Evolutionary conservation across 805 yeast species (phyloP), one percentile per base, ranked within the genome.

Genomic region (Zygosaccharomyces gambellarensis): DNA sequence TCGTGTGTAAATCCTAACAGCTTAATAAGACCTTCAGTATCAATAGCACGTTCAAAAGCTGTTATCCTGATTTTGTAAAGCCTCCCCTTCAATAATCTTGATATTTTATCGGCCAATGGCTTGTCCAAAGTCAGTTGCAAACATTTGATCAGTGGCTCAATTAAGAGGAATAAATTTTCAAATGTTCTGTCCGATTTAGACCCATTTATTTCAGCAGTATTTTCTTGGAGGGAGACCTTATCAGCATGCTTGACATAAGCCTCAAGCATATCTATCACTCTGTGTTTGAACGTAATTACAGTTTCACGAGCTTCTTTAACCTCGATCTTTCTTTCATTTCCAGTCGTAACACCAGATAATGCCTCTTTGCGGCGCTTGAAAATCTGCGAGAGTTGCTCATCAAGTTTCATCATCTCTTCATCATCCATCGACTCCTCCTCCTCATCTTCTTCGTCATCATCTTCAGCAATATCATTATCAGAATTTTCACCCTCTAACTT

Each of bases 331-430:
- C 86, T 77, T 65, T 78, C 80, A 64, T 75, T 85, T 30, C 90
- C 90, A 5, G 77, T 77, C n/a, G 70, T 62, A 2, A 78, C 69
- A 29, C 72, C 71, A 8, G 80, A 68, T 47, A 88, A 66, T 0
- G 87, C 85, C 52, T 79, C 82, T 56, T 82, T 81, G 58, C 97
- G 79, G 59, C 89, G 92, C 60, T 85, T 80, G 76, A 92, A 92
- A 48, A 92, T 92, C 47, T 77, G 77, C 0, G 97, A 80, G 28
- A 92, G 71, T 52, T 89, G 94, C 21, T 77, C 86, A 63, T 92
- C 98, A 59, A 92, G 78, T 19, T 90, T 95, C 83, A 90, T 82
- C 98, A 92, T 92, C 64, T 90, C 90, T 59, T 90, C 97, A 67
- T 90, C 97, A 52, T 90, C 95, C 95, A 90, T 87, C 0, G 92